A percentile compares a stretch with the other conserved stretches of the same genome.
phyloP scores from a whole-genome alignment of 2,329 filamentous ascomycete genomes.

The Cladosporium sp. region DNA sequence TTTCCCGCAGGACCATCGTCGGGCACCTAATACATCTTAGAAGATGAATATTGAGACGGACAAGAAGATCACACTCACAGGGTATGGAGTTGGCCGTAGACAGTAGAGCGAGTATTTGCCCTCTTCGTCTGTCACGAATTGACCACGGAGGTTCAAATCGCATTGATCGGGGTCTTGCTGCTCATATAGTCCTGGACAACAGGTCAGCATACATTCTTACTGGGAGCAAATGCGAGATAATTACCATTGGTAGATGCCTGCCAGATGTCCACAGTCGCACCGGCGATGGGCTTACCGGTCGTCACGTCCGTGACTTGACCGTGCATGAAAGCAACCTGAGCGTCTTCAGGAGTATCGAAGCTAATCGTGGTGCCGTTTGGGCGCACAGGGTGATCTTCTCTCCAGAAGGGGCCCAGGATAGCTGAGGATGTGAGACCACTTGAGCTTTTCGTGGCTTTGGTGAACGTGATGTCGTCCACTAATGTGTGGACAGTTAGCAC shows the following conservation, averaged over 20 bases:
- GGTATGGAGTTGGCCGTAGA: constrained; percentile 45
- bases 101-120: constrained; percentile 56
- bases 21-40: constrained; percentile 33
- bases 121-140: constrained; percentile 63
- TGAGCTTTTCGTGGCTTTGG: constrained; percentile 1
- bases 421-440: constrained; percentile 59
- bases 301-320: constrained; percentile 55
- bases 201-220: background rate
- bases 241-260: constrained; percentile 65
- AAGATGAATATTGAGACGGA: background rate
- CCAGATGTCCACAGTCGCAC: constrained; percentile 72
- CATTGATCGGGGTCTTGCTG: constrained; percentile 68
- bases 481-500: background rate
- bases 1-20: constrained; percentile 56
- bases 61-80: constrained; percentile 22
- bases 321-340: constrained; percentile 60
- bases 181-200: constrained; percentile 48
- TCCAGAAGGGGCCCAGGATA: constrained; percentile 82
- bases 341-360: constrained; percentile 40
- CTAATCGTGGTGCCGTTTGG: constrained; percentile 66
- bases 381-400: constrained; percentile 64
- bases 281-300: constrained; percentile 62
- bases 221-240: background rate
- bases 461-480: constrained; percentile 10
- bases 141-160: constrained; percentile 70